Conservation (phyloP, 2,329 filamentous ascomycete genomes). For the Dryadomyces sulphureus region DNA sequence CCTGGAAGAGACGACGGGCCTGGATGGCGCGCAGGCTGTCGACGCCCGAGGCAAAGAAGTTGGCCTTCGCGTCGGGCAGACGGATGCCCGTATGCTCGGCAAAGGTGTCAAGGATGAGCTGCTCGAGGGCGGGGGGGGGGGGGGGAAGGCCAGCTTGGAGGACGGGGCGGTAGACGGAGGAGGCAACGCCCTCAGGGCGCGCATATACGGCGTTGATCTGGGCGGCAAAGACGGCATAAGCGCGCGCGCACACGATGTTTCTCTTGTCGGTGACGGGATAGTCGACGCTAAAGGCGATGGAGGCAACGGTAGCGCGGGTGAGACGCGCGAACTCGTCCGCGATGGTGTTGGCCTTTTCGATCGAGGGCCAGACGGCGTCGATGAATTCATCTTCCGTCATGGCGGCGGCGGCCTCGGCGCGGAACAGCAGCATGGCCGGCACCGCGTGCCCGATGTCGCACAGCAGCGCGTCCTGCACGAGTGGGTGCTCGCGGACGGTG, state of each 20-base stretch:
- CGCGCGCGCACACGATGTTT: slow-evolving; percentile 27
- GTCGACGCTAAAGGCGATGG: slow-evolving; percentile 17
- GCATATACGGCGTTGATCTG: slow-evolving; percentile 20
- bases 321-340: slow-evolving; percentile 29
- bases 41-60: slow-evolving; percentile 29
- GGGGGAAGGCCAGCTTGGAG: too few relatives aligned
- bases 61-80: slow-evolving; percentile 17
- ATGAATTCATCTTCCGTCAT: slow-evolving; percentile 20
- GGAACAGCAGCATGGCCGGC: slow-evolving; percentile 19
- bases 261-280: slow-evolving; percentile 30
- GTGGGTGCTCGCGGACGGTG: slow-evolving; percentile 17
- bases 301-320: slow-evolving; percentile 23
- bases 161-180: too few relatives aligned
- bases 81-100: slow-evolving; percentile 17
- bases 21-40: slow-evolving; percentile 32
- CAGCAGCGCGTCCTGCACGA: slow-evolving; percentile 19
- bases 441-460: slow-evolving; percentile 19
- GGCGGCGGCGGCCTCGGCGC: slow-evolving; percentile 12
- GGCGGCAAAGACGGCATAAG: slow-evolving; percentile 21
- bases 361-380: slow-evolving; percentile 19
- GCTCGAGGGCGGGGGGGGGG: slow-evolving; percentile 19
- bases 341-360: slow-evolving; percentile 22
- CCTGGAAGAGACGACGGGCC: slow-evolving; percentile 24
- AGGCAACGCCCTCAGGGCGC: slow-evolving; percentile 3
- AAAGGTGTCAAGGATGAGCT: slow-evolving; percentile 18